Conservation (phyloP, 345 rosid species). For the Aethionema arabicum region DNA sequence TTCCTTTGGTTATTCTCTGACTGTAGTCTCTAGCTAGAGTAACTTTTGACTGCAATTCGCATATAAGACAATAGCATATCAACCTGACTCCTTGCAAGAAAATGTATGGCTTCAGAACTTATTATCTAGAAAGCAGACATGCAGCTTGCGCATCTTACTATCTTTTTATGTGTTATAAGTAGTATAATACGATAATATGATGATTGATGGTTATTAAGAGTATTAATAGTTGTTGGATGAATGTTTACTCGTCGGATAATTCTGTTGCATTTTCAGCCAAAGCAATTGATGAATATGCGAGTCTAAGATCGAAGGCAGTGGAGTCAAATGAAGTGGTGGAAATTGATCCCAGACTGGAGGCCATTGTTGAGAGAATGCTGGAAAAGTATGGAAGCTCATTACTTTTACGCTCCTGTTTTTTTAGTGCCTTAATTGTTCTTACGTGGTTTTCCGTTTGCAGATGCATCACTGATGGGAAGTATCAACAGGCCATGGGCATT, state of each 20-base stretch:
- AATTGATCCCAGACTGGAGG: conserved; percentile 88
- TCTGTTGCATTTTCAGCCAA: conserved; percentile 57
- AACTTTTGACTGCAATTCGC: conserved; percentile 11
- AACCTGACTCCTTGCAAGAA: conserved; percentile 1
- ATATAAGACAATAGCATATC: not conserved
- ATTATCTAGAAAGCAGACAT: not conserved
- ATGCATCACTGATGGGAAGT: conserved; percentile 92
- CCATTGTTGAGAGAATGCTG: conserved; percentile 96
- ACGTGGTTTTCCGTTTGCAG: conserved; percentile 40
- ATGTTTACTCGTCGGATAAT: conserved; percentile 13
- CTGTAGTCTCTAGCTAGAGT: not conserved
- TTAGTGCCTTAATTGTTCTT: conserved; percentile 26
- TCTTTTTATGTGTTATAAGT: not conserved
- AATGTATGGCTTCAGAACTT: not conserved
- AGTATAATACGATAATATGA: not conserved
- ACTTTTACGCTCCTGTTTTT: not conserved
- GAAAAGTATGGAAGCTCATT: conserved; percentile 66
- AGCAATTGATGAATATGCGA: conserved; percentile 98
- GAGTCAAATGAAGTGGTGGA: conserved; percentile 59
- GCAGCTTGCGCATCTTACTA: conserved; percentile 15
- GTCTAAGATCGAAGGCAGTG: conserved; percentile 75
- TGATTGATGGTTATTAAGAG: conserved; percentile 11
- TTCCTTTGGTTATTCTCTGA: not conserved
- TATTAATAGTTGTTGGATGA: conserved; percentile 1
- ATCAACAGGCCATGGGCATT: conserved; percentile 99